Evolutionary conservation across 2,329 filamentous ascomycete genomes (phyloP).

Genomic region (Gnomoniopsis sp.): DNA sequence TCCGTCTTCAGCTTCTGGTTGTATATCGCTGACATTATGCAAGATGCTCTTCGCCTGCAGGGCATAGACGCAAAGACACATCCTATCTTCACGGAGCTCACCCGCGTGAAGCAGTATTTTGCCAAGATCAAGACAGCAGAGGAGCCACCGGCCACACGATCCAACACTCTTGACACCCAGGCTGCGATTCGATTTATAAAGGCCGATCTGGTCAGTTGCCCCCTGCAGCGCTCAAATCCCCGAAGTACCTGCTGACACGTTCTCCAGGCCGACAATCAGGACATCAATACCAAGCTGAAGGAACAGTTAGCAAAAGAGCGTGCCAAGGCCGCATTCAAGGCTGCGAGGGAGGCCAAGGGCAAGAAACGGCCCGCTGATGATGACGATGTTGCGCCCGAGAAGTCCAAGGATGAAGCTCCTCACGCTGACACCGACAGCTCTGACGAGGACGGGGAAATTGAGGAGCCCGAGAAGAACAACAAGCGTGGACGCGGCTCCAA

Average conservation of each 20-base stretch:
- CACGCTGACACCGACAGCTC: constrained; percentile 1
- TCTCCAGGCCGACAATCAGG: constrained; percentile 46
- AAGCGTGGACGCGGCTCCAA: constrained; percentile 45
- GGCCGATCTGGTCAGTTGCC: constrained; percentile 63
- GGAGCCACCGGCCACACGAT: constrained; percentile 52
- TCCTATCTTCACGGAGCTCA: constrained; percentile 80
- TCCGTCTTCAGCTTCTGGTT: not conserved
- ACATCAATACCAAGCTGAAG: constrained; percentile 47
- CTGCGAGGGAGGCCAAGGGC: constrained; percentile 2
- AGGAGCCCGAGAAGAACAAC: constrained; percentile 46
- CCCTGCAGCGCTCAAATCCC: not conserved
- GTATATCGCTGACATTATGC: not conserved
- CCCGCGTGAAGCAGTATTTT: constrained; percentile 86
- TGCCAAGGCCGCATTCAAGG: constrained; percentile 44
- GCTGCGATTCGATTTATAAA: constrained; percentile 81
- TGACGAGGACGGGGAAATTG: constrained; percentile 19
- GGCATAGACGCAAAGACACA: constrained; percentile 81
- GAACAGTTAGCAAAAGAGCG: constrained; percentile 56
- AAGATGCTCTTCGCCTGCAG: constrained; percentile 74
- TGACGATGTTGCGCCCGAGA: constrained; percentile 14
- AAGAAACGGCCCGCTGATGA: constrained; percentile 34
- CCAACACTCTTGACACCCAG: constrained; percentile 62
- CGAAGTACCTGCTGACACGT: constrained; percentile 3
- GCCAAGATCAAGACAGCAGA: constrained; percentile 83
- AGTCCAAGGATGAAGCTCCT: constrained; percentile 19